Conservation (phyloP, 495 filamentous ascomycete species). For the Trichoderma gamsii region DNA sequence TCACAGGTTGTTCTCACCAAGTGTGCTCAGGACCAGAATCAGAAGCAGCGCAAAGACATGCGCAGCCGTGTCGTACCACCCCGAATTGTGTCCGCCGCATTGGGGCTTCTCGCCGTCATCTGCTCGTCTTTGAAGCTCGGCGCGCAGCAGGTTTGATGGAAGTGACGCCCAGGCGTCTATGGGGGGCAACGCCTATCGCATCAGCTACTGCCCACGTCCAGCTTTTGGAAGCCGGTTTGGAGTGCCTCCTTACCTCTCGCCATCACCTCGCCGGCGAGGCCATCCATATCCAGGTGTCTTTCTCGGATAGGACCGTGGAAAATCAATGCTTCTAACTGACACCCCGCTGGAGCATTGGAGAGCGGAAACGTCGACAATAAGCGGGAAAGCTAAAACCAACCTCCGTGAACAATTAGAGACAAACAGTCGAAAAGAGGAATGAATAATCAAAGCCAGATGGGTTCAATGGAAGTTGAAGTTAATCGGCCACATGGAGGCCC, state of each 20-base stretch:
- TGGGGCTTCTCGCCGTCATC: constrained; percentile 38
- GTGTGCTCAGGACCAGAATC: constrained; percentile 64
- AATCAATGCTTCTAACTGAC: neutral
- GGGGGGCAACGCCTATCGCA: constrained; percentile 15
- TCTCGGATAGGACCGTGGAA: neutral
- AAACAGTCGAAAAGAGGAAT: too few relatives aligned
- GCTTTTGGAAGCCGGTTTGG: neutral
- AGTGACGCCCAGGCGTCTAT: constrained; percentile 38
- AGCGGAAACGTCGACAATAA: neutral
- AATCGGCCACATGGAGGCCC: neutral
- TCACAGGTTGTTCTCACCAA: constrained; percentile 52
- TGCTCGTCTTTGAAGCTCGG: constrained; percentile 44
- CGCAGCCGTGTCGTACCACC: constrained; percentile 57
- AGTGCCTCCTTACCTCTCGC: neutral
- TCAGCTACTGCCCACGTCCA: neutral
- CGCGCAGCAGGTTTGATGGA: constrained; percentile 44
- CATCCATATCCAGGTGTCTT: constrained; percentile 1
- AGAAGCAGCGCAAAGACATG: constrained; percentile 76
- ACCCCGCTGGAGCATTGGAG: neutral
- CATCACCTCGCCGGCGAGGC: neutral
- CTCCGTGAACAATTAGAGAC: too few relatives aligned
- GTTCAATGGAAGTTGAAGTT: too few relatives aligned
- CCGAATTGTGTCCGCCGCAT: constrained; percentile 57
- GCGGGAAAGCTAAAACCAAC: too few relatives aligned
- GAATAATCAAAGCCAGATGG: too few relatives aligned